These are phyloP conservation scores for Alopecurus myosuroides DNA, from an alignment of 176 grass and related monocot species.

Conservation along the genomic window DNA sequence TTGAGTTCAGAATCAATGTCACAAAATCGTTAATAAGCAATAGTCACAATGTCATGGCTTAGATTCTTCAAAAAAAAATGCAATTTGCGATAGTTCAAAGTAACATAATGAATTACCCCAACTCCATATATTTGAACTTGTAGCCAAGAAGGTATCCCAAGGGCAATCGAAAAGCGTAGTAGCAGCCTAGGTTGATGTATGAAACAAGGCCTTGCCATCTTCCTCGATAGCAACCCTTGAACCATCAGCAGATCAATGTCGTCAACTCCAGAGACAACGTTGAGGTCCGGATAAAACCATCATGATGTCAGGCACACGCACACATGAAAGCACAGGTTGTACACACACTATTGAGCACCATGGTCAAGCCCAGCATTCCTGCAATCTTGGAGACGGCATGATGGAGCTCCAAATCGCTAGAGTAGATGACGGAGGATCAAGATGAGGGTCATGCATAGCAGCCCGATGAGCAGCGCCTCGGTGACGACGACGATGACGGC, in stretches of 20 bases:
- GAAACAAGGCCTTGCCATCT: background rate
- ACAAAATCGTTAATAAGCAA: background rate
- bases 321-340: constrained; percentile 47
- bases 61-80: background rate
- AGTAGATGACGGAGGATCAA: background rate
- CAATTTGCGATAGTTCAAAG: background rate
- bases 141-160: background rate
- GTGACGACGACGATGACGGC: constrained; percentile 36
- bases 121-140: background rate
- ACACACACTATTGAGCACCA: constrained; percentile 38
- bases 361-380: background rate
- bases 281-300: background rate
- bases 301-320: background rate
- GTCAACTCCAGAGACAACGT: background rate
- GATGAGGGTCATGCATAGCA: constrained; percentile 28
- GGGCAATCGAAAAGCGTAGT: too few species aligned
- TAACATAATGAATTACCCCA: background rate
- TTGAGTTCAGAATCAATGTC: background rate
- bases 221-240: background rate
- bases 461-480: constrained; percentile 33
- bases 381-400: background rate
- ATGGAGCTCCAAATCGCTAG: background rate
- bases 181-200: background rate
- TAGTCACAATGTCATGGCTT: background rate
- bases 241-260: background rate